Conservation (phyloP, 305 asterid species). For the Solanum hybrid region DNA sequence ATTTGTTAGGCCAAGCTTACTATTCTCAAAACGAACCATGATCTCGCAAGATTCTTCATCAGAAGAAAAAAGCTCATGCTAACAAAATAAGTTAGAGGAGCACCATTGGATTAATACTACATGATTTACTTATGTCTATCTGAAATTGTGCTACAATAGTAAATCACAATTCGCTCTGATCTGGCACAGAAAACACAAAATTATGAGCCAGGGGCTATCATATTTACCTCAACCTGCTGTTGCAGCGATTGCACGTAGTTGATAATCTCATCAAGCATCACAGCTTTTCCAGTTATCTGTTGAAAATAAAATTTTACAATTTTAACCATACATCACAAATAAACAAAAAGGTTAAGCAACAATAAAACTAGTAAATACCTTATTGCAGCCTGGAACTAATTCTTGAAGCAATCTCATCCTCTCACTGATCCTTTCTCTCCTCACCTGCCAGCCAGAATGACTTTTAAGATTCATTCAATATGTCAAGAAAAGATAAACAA, state of each 20-base stretch:
- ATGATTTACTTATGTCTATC: neutral
- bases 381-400: constrained; percentile 91
- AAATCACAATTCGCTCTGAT: neutral
- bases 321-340: neutral
- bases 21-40: neutral
- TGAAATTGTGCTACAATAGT: neutral
- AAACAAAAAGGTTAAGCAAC: neutral
- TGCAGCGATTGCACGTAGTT: constrained; percentile 91
- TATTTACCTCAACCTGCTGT: constrained; percentile 81
- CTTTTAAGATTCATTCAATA: neutral
- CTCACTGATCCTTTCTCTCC: constrained; percentile 93
- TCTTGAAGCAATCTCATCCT: constrained; percentile 93
- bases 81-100: neutral
- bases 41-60: neutral
- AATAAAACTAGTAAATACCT: constrained; percentile 27
- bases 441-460: constrained; percentile 38
- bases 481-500: neutral
- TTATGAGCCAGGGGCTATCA: neutral
- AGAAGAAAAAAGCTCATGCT: neutral
- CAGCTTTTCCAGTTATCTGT: constrained; percentile 87
- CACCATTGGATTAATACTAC: neutral
- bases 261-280: constrained; percentile 97
- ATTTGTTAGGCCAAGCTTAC: neutral
- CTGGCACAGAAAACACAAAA: neutral
- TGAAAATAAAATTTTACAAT: neutral